A percentile compares a stretch with the other conserved stretches of the same genome.
Conservation (phyloP, 768 basidiomycete species). For the Leccinum rimulosum region DNA sequence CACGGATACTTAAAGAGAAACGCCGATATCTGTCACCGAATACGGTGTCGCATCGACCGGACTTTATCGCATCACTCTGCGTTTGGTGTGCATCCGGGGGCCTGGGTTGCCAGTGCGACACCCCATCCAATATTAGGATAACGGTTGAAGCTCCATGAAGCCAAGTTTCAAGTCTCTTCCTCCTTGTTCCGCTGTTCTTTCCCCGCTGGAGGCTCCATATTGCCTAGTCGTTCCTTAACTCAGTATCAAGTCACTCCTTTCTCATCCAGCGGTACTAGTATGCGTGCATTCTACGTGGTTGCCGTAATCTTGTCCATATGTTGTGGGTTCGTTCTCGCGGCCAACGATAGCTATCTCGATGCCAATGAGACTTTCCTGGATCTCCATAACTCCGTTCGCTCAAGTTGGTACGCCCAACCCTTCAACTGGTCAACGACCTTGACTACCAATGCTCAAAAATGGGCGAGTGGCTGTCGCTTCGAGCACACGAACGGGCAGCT, state of each 20-base stretch:
- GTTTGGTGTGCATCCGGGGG: not conserved
- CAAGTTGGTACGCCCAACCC: slow-evolving; percentile 37
- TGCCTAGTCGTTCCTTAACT: not conserved
- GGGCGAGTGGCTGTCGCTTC: slow-evolving; percentile 52
- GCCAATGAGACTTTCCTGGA: slow-evolving; percentile 35
- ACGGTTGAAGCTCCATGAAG: not conserved
- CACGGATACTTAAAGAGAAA: not conserved
- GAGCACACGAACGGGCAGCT: slow-evolving; percentile 46
- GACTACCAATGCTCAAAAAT: slow-evolving; percentile 45
- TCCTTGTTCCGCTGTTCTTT: not conserved
- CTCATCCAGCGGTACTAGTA: not conserved
- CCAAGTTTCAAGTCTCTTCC: not conserved
- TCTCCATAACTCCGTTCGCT: slow-evolving; percentile 50
- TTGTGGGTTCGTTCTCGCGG: slow-evolving; percentile 9
- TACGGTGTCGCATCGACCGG: not conserved
- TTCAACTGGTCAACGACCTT: slow-evolving; percentile 50
- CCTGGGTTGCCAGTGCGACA: not conserved
- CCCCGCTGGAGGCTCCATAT: not conserved
- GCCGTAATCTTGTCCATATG: slow-evolving; percentile 16
- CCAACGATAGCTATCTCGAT: slow-evolving; percentile 11
- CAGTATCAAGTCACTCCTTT: slow-evolving; percentile 3
- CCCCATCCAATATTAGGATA: not conserved
- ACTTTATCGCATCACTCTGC: not conserved
- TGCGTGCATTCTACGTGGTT: slow-evolving; percentile 9
- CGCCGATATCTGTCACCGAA: not conserved